Evolutionary conservation across 2,329 filamentous ascomycete species (phyloP), one percentile per base, ranked within the genome.

Genomic region (Erysiphe neolycopersici): DNA sequence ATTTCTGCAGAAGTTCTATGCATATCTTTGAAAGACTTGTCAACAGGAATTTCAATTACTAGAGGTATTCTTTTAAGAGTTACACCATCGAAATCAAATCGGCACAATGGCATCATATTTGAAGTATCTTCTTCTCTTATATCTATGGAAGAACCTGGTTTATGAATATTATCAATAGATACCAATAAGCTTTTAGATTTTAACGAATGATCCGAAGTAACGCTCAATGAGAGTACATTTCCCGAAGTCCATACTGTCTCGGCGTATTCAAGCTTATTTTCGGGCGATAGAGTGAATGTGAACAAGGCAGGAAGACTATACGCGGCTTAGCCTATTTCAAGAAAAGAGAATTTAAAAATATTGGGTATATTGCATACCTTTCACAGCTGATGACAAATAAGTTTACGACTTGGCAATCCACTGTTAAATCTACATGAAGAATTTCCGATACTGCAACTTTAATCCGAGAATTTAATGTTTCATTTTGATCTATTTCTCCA

Each of bases 251-350:
- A 57, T 43, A 82, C 53, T 42, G 65, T 67, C 39, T 65, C 59
- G 8, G 58, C 56, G 47, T 68, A 61, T 9, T 61, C 57, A 36
- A 82, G 61, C 13, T 55, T 58, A 47, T 66, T 67, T 41, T 68
- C 56, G 1, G 56, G 47, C n/a, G 57, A 56, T 5, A 79, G 62
- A n/a, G 60, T 59, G 61, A 77, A 79, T 44, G 69, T 61, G 57
- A 87, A 74, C 9, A 91, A 60, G 36, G 67, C 79, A 46, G 73
- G 68, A 44, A 69, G 56, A 32, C 66, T 73, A 48, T 12, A 22
- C 11, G 26, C 13, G 11, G 19, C 36, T 44, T 41, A 43, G 37
- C 6, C 44, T 8, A 18, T 17, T 29, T 37, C 43, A 26, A 5
- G 30, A 43, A 19, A 43, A 29, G 18, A 1, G 2, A 32, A 9